phyloP scores from a whole-genome alignment of 768 basidiomycete genomes.

The Leccinum variicolor region DNA sequence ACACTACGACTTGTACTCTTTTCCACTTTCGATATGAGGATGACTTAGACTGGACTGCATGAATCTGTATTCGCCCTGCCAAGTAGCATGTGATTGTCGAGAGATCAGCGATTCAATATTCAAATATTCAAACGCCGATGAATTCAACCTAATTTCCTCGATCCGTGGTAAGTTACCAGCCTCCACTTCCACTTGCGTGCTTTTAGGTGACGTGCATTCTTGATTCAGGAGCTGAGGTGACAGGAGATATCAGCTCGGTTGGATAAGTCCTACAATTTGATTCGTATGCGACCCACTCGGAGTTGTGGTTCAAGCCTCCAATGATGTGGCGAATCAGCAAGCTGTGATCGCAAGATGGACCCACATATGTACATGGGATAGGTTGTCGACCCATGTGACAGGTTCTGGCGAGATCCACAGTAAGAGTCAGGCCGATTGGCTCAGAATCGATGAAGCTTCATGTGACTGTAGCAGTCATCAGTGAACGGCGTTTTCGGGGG shows the following conservation, averaged over 20 bases:
- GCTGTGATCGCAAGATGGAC: too few species aligned
- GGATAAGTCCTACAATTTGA: too few species aligned
- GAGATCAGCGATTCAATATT: not conserved
- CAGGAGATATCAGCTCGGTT: not conserved
- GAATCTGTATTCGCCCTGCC: not conserved
- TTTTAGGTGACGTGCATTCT: not conserved
- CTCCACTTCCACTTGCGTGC: too few species aligned
- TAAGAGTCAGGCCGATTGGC: too few species aligned
- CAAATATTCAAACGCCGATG: not conserved
- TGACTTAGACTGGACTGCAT: not conserved
- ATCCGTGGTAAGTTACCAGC: too few species aligned
- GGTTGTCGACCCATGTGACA: not conserved
- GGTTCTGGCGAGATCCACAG: too few species aligned
- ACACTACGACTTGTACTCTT: constrained; percentile 19
- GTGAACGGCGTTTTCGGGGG: too few species aligned
- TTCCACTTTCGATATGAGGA: constrained; percentile 2
- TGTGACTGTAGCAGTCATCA: too few species aligned
- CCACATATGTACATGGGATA: too few species aligned
- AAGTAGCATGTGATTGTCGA: not conserved
- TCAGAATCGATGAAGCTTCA: too few species aligned
- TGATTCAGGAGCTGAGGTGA: not conserved
- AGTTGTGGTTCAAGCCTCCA: not conserved
- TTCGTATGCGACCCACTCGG: not conserved
- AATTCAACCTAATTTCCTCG: not conserved
- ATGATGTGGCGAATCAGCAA: too few species aligned